Conservation (phyloP, 345 rosid genomes). For the Chamaenerion angustifolium region DNA sequence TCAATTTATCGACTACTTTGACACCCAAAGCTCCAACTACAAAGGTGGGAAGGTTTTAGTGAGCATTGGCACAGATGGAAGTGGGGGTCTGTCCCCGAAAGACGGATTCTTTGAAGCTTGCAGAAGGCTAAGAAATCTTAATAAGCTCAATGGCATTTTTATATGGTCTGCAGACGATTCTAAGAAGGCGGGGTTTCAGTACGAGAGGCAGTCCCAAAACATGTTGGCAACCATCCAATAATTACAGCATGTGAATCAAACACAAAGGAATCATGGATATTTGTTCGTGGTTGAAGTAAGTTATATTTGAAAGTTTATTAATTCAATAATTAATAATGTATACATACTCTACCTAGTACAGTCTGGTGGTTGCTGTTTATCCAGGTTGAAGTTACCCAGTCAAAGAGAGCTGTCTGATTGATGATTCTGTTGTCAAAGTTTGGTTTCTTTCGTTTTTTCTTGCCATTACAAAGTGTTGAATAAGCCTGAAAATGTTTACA, state of each 20-base stretch:
- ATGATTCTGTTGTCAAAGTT: too few relatives aligned
- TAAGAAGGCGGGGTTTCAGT: neutral
- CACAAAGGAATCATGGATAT: too few relatives aligned
- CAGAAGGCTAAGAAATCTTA: neutral
- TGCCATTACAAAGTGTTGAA: too few relatives aligned
- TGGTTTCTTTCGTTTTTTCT: too few relatives aligned
- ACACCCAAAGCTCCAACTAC: neutral
- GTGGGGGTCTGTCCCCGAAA: neutral
- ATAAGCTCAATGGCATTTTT: neutral
- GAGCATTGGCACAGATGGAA: neutral
- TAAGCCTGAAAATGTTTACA: too few relatives aligned
- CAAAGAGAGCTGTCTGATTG: too few relatives aligned
- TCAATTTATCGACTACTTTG: neutral
- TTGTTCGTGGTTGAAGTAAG: too few relatives aligned
- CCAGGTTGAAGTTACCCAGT: too few relatives aligned
- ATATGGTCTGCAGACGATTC: slow-evolving; percentile 1
- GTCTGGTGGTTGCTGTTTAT: too few relatives aligned
- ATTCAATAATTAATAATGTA: too few relatives aligned
- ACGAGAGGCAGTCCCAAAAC: neutral
- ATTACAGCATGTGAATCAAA: neutral
- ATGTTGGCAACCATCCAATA: neutral
- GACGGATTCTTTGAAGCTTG: neutral
- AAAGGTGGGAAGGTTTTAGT: neutral
- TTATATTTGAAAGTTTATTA: too few relatives aligned
- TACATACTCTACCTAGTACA: too few relatives aligned